phyloP scores from a whole-genome alignment of 2,329 filamentous ascomycete species.

The Pyrenophora teres region DNA sequence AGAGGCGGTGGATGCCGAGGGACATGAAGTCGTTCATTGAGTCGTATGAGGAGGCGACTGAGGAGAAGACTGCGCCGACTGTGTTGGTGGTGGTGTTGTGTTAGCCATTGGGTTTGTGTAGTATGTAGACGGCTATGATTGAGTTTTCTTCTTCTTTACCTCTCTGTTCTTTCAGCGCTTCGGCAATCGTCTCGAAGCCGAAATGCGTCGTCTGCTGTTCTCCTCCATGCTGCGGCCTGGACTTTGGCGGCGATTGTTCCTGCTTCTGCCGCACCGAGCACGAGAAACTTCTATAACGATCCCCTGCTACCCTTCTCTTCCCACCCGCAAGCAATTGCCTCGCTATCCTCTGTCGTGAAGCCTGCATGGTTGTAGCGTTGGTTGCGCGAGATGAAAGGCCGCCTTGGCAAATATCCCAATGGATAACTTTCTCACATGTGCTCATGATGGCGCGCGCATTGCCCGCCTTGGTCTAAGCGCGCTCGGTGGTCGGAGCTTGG shows the following conservation, averaged over 20 bases:
- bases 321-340: slow-evolving; percentile 39
- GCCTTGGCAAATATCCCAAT: slow-evolving; percentile 28
- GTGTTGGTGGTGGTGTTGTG: not conserved
- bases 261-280: slow-evolving; percentile 52
- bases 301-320: slow-evolving; percentile 16
- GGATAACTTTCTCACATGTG: slow-evolving; percentile 27
- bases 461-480: too few species aligned
- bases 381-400: slow-evolving; percentile 12
- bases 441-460: slow-evolving; percentile 35
- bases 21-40: slow-evolving; percentile 99
- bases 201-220: slow-evolving; percentile 75
- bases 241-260: slow-evolving; percentile 45
- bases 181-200: slow-evolving; percentile 83
- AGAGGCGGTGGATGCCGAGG: slow-evolving; percentile 91
- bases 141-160: slow-evolving; percentile 49
- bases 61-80: slow-evolving; percentile 91
- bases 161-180: slow-evolving; percentile 74
- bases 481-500: not conserved
- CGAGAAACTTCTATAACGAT: slow-evolving; percentile 57
- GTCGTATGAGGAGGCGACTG: slow-evolving; percentile 92
- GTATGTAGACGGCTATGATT: too few species aligned
- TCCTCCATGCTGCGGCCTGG: slow-evolving; percentile 46
- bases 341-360: slow-evolving; percentile 31
- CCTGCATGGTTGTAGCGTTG: slow-evolving; percentile 24
- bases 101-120: too few species aligned